Base-by-base conservation (phyloP, 208 protist species). In the Trypanosoma congolense region DNA sequence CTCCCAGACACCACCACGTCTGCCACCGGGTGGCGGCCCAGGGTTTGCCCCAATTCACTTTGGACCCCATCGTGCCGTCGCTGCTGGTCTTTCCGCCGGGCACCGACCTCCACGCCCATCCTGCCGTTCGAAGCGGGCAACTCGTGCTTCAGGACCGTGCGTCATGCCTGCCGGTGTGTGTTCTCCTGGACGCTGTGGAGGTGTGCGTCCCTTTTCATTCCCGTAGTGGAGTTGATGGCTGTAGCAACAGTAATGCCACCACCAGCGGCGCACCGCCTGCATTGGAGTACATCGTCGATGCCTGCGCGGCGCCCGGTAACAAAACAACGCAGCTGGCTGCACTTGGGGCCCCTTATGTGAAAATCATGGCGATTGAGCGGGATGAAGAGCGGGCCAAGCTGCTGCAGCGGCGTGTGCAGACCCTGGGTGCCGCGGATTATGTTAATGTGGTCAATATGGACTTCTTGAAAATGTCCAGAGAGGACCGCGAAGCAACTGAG, bases 281-380 rank as follows among this genome's bases (percentile, higher is more conserved):
- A 24, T 56, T 90, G 21, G 81, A 92, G 68, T 87, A 92, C 61
- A 64, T 97, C 2, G 57, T 97, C 18, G 92, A 97, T 55, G 89
- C 89, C 19, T 95, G 89, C 25, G 87, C 92, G 2, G 89, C 92
- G 9, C 92, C 92, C 9, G 92, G 92, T 25, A 97, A 97, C 69
- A 97, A 97, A 55, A 97, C 92, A 4, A 89, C 79, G 19, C 83
- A 94, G 41, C 67, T 96, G 3, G 84, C 89, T 0, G 88, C 92
- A 1, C 43, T 94, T 0, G 82, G 84, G 6, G 68, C 57, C 4
- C 71, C 71, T 6, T 9, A 62, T 18, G 56, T 93, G 6, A 87
- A 90, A 51, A 80, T 97, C 8, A 90, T 92, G 78, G 89, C 92
- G 2, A 73, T 81, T 12, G 92, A 97, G 52, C 76, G 82, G 2